Percentiles rank a stretch among this genome's conserved stretches.
Conservation (phyloP, 768 basidiomycete genomes). For the Tubosaeta sp. region DNA sequence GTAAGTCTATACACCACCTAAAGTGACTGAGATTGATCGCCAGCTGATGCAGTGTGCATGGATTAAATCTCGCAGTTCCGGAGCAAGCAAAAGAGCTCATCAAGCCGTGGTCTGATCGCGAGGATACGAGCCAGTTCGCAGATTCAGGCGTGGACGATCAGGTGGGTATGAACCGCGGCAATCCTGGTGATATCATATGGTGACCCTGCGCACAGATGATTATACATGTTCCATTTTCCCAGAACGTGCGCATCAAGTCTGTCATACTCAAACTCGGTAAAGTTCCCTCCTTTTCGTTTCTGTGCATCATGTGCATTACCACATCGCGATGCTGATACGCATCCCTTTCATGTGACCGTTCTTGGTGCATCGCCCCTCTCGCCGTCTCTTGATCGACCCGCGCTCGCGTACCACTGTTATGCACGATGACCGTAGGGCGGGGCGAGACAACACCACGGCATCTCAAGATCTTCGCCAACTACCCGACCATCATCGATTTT, state of each 20-base stretch:
- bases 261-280: slow-evolving; percentile 73
- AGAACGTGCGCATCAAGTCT: slow-evolving; percentile 73
- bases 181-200: slow-evolving; percentile 8
- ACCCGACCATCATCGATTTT: slow-evolving; percentile 73
- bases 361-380: slow-evolving; percentile 3
- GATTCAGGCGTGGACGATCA: slow-evolving; percentile 87
- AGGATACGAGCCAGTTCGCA: slow-evolving; percentile 58
- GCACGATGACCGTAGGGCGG: slow-evolving; percentile 45
- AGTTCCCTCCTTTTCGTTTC: slow-evolving; percentile 14
- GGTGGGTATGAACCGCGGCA: slow-evolving; percentile 37
- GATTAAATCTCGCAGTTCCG: slow-evolving; percentile 75
- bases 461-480: slow-evolving; percentile 71
- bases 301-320: slow-evolving; percentile 8
- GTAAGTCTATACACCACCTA: slow-evolving; percentile 33
- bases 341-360: slow-evolving; percentile 3
- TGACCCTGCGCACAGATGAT: slow-evolving; percentile 51
- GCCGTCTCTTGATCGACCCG: background rate
- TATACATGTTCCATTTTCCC: slow-evolving; percentile 74
- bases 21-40: slow-evolving; percentile 1
- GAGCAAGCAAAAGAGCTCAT: slow-evolving; percentile 74
- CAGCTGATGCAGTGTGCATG: slow-evolving; percentile 55
- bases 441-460: slow-evolving; percentile 75
- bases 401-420: slow-evolving; percentile 2
- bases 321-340: slow-evolving; percentile 8
- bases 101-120: slow-evolving; percentile 78